Percentiles rank a stretch among this genome's conserved stretches.
Conservation (phyloP, 1,284 basidiomycete species). For the Earliella scabrosa region DNA sequence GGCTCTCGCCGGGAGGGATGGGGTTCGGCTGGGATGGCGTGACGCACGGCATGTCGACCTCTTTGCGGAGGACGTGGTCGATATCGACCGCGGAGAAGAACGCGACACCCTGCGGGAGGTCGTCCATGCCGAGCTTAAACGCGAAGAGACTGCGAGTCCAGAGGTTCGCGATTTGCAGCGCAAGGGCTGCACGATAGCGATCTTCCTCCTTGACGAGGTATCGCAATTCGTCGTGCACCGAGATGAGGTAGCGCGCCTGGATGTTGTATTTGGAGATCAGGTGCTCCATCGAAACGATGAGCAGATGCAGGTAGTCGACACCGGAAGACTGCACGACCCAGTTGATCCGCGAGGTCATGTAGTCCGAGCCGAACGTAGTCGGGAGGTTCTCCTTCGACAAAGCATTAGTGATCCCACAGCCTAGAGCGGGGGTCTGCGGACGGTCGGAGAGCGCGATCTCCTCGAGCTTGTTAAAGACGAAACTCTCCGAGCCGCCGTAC, state of each 20-base stretch:
- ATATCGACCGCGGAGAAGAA: slow-evolving; percentile 98
- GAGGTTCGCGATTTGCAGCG: slow-evolving; percentile 93
- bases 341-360: slow-evolving; percentile 97
- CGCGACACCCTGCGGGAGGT: slow-evolving; percentile 91
- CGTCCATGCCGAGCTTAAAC: slow-evolving; percentile 93
- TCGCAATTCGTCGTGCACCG: slow-evolving; percentile 96
- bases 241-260: slow-evolving; percentile 92
- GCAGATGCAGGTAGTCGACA: slow-evolving; percentile 96
- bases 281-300: slow-evolving; percentile 96
- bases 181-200: slow-evolving; percentile 87
- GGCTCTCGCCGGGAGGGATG: slow-evolving; percentile 85
- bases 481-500: slow-evolving; percentile 97
- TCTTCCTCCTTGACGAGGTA: slow-evolving; percentile 93
- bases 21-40: slow-evolving; percentile 90
- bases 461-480: slow-evolving; percentile 99
- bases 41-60: slow-evolving; percentile 94
- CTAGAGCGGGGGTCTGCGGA: slow-evolving; percentile 92
- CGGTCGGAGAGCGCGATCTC: slow-evolving; percentile 89
- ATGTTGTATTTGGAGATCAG: slow-evolving; percentile 85
- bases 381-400: slow-evolving; percentile 90
- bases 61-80: slow-evolving; percentile 91
- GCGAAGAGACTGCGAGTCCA: slow-evolving; percentile 96
- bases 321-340: slow-evolving; percentile 99
- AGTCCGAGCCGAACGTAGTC: slow-evolving; percentile 79
- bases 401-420: slow-evolving; percentile 93